Percentiles rank a stretch among this genome's conserved stretches.
Conservation (phyloP, 805 yeast genomes). For the Candida tibetensis region DNA sequence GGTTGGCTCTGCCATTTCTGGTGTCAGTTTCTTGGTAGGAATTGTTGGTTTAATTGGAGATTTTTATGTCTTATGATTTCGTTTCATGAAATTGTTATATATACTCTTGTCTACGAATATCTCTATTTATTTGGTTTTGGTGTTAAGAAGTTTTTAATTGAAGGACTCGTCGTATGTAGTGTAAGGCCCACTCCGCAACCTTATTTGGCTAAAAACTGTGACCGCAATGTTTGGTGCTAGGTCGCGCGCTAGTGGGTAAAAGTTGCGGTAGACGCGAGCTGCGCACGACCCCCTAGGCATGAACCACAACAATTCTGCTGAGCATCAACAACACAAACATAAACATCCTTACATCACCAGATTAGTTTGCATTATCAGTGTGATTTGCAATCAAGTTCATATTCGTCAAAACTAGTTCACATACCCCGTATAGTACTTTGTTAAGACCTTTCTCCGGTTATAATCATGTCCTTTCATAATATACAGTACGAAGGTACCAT, state of each 20-base stretch:
- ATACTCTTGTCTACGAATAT: neutral
- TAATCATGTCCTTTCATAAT: constrained; percentile 7
- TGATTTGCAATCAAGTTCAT: too few relatives aligned
- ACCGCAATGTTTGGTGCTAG: too few relatives aligned
- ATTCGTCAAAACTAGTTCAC: too few relatives aligned
- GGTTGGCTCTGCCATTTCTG: constrained; percentile 41
- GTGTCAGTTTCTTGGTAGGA: constrained; percentile 47
- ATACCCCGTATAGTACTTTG: too few relatives aligned
- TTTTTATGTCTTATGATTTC: constrained; percentile 8
- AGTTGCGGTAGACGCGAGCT: too few relatives aligned
- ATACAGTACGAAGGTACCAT: constrained; percentile 3
- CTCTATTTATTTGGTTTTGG: neutral
- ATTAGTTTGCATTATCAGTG: constrained; percentile 8
- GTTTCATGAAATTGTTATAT: neutral
- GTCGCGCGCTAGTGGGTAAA: too few relatives aligned
- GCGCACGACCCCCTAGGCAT: neutral
- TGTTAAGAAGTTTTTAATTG: neutral
- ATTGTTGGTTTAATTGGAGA: constrained; percentile 61
- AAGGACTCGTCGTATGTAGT: too few relatives aligned
- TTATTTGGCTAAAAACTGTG: too few relatives aligned
- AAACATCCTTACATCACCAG: constrained; percentile 8
- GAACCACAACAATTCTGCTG: too few relatives aligned
- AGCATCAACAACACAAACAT: neutral
- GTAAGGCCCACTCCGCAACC: too few relatives aligned
- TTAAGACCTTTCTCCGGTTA: neutral